These are phyloP conservation scores for Penicillium vulpinum DNA, from an alignment of 2,329 filamentous ascomycete species.

Conservation along the genomic window DNA sequence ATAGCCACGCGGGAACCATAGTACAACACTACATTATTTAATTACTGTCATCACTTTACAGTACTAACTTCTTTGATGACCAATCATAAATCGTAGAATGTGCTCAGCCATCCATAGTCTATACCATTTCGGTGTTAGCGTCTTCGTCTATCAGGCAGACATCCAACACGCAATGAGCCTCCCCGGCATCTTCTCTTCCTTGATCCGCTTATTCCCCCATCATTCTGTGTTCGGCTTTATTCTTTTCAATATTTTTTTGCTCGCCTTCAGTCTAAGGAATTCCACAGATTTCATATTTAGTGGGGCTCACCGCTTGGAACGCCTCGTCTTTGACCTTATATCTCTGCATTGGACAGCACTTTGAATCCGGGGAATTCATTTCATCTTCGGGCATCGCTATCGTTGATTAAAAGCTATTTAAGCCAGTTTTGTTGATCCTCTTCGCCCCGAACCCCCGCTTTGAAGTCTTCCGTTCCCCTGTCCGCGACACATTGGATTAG, in stretches of 20 bases:
- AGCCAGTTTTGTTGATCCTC: not conserved
- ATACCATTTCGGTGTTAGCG: slow-evolving; percentile 26
- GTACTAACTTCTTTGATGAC: not conserved
- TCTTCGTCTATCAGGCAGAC: slow-evolving; percentile 43
- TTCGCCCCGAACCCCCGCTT: not conserved
- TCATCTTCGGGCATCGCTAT: not conserved
- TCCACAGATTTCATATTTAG: slow-evolving; percentile 7
- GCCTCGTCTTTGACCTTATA: slow-evolving; percentile 5
- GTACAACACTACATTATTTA: not conserved
- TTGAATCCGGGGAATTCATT: not conserved
- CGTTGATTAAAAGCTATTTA: not conserved
- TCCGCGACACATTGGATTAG: not conserved
- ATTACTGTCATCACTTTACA: not conserved
- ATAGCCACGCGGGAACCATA: slow-evolving; percentile 1
- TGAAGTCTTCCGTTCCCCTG: not conserved
- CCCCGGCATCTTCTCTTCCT: slow-evolving; percentile 26
- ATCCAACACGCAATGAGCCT: slow-evolving; percentile 29
- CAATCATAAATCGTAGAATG: slow-evolving; percentile 13
- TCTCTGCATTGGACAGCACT: not conserved
- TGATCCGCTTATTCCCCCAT: slow-evolving; percentile 12
- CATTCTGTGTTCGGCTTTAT: slow-evolving; percentile 6
- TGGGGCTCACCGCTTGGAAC: slow-evolving; percentile 12
- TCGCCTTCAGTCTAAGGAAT: slow-evolving; percentile 5
- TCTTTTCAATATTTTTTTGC: slow-evolving; percentile 13
- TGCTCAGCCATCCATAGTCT: slow-evolving; percentile 23